These are phyloP conservation scores for Blastomyces gilchristii DNA, from an alignment of 2,329 filamentous ascomycete species.

Conservation along the genomic window DNA sequence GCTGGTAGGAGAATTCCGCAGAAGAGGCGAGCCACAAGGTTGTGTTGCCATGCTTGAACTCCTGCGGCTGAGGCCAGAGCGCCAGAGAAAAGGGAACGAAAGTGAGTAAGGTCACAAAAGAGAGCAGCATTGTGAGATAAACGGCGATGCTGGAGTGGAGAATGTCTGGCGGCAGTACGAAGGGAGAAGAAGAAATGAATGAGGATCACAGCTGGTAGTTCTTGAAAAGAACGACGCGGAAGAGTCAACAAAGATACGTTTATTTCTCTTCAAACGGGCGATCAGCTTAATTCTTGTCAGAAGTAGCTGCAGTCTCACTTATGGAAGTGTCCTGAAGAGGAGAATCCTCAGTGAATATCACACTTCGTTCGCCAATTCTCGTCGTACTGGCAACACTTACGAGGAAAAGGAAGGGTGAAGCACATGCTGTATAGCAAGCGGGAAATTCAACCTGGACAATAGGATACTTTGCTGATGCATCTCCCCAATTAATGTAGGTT, in stretches of 20 bases:
- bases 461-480: neutral
- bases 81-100: constrained; percentile 6
- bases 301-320: neutral
- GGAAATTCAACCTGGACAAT: neutral
- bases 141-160: neutral
- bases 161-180: neutral
- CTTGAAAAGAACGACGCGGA: neutral
- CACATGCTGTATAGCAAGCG: neutral
- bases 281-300: neutral
- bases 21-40: constrained; percentile 12
- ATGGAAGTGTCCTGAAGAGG: neutral
- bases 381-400: neutral
- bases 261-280: neutral
- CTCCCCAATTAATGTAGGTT: neutral
- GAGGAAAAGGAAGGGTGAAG: neutral
- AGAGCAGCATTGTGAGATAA: constrained; percentile 1
- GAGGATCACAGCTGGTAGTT: neutral
- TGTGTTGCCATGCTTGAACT: constrained; percentile 13
- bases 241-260: neutral
- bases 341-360: neutral
- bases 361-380: neutral
- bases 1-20: constrained; percentile 12
- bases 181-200: neutral
- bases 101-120: neutral
- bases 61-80: constrained; percentile 14